Percentiles rank a stretch among this genome's conserved stretches.
These are phyloP conservation scores for Luffa aegyptiaca DNA, from an alignment of 306 rosid genomes.

Conservation along the genomic window DNA sequence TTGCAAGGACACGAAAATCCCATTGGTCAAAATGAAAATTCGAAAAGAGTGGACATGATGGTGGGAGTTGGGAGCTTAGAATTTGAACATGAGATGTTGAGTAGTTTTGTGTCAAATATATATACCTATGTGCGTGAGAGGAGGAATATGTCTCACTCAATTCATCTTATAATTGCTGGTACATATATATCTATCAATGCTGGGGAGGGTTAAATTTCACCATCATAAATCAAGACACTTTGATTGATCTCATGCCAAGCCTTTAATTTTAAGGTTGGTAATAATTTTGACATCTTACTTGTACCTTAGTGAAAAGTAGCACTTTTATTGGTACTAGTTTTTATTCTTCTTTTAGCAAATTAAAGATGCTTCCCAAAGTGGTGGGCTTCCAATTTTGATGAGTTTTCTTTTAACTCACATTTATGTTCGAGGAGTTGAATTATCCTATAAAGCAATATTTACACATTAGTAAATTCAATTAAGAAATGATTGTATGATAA, in stretches of 20 bases:
- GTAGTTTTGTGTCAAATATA: neutral
- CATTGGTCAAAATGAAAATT: neutral
- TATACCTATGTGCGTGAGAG: neutral
- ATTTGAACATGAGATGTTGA: neutral
- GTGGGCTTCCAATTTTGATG: neutral
- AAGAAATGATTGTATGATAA: no score
- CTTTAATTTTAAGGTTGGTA: neutral
- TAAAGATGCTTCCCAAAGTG: neutral
- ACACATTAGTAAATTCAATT: no score
- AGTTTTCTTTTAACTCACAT: no score
- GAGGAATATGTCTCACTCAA: neutral
- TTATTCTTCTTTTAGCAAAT: neutral
- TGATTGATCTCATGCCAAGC: neutral
- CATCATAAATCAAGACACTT: neutral
- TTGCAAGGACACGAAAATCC: neutral
- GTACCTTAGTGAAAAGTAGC: neutral
- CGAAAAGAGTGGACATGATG: neutral
- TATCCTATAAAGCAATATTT: no score
- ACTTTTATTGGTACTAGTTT: neutral
- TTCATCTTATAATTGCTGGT: neutral
- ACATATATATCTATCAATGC: neutral
- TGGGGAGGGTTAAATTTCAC: conserved; percentile 11
- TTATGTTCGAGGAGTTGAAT: no score
- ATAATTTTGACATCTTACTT: neutral
- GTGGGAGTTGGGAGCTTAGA: neutral